Percentiles rank a stretch among this genome's conserved stretches.
Evolutionary conservation across 108 stramenopile genomes (phyloP).

Genomic region (Cyclotella choctawhatcheeana): DNA sequence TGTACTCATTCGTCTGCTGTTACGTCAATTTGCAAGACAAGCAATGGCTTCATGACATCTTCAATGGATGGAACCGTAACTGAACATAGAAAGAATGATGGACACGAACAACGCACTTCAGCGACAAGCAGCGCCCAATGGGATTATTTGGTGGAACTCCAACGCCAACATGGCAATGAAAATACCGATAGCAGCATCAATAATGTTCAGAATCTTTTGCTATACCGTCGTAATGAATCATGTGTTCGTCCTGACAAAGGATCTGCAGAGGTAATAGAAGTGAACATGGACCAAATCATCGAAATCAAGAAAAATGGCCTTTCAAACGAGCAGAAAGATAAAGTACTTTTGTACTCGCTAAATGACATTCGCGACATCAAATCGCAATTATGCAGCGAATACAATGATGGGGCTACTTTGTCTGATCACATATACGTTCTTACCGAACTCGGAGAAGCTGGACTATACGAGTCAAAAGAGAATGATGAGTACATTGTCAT

Average conservation of each 20-base stretch:
- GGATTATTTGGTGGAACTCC: conserved; percentile 17
- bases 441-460: neutral
- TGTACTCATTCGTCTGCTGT: conserved; percentile 1
- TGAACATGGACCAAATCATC: neutral
- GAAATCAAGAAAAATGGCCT: neutral
- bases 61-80: conserved; percentile 3
- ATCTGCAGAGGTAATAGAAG: no score
- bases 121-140: conserved; percentile 3
- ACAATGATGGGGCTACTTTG: neutral
- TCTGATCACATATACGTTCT: neutral
- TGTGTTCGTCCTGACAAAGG: neutral
- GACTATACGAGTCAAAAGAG: neutral
- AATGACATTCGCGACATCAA: no score
- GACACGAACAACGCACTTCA: neutral
- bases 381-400: no score
- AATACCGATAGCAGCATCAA: neutral
- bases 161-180: neutral
- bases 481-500: neutral
- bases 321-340: neutral
- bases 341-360: no score
- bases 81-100: neutral
- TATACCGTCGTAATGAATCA: neutral
- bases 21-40: neutral
- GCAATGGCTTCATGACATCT: neutral
- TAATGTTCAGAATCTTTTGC: neutral